Percentiles rank a stretch among this genome's conserved stretches.
Evolutionary conservation across 2,329 filamentous ascomycete species (phyloP).

Genomic region (Alternaria metachromatica): DNA sequence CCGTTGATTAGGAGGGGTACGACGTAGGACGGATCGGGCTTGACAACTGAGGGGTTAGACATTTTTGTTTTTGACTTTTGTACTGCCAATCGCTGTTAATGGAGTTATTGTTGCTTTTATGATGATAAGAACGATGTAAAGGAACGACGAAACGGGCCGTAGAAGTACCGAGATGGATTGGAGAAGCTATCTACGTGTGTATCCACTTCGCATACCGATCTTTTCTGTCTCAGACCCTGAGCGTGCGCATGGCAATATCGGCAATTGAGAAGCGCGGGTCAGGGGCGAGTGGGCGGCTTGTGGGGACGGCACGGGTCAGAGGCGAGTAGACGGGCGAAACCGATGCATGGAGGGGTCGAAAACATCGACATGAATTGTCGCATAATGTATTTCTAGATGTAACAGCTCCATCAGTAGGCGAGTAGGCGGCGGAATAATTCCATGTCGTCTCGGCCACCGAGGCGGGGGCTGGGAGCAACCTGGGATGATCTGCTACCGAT

Average conservation of each 20-base stretch:
- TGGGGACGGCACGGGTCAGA: constrained; percentile 5
- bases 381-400: not conserved
- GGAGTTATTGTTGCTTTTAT: not conserved
- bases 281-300: constrained; percentile 3
- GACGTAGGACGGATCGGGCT: constrained; percentile 35
- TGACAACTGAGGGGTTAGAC: constrained; percentile 4
- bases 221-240: not conserved
- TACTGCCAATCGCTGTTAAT: not conserved
- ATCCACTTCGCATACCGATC: not conserved
- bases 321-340: constrained; percentile 4
- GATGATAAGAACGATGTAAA: not conserved
- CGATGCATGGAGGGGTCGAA: not conserved
- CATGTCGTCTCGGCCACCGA: not conserved
- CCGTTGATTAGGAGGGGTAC: constrained; percentile 59
- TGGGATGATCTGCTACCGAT: not conserved
- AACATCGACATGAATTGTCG: not conserved
- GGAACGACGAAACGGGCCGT: not conserved
- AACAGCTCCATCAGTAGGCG: not conserved
- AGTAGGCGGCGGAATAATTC: not conserved
- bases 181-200: not conserved
- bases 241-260: not conserved
- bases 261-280: not conserved
- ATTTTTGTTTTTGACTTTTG: constrained; percentile 3
- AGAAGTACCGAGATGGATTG: not conserved
- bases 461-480: not conserved